These are phyloP conservation scores for Fusarium longipes DNA, from an alignment of 2,329 filamentous ascomycete species.

Conservation along the genomic window DNA sequence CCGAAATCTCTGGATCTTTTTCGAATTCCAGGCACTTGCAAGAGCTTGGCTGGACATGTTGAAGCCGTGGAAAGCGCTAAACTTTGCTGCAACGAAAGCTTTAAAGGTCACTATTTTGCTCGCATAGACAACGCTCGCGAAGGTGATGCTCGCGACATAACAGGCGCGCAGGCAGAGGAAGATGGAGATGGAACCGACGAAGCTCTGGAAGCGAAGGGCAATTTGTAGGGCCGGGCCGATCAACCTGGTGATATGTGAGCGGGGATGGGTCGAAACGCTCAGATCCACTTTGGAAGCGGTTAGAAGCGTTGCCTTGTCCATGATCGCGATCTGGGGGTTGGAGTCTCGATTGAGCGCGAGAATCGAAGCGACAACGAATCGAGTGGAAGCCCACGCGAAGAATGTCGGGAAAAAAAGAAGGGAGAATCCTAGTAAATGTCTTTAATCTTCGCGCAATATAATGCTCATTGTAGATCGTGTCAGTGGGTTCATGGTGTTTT, in stretches of 20 bases:
- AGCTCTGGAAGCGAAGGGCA: constrained; percentile 51
- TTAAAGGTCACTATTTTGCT: constrained; percentile 44
- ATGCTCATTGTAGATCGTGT: neutral
- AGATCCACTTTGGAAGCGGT: constrained; percentile 54
- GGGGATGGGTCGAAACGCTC: constrained; percentile 45
- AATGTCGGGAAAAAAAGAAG: constrained; percentile 6
- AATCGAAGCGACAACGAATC: constrained; percentile 6
- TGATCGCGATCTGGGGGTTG: constrained; percentile 36
- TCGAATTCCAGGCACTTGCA: constrained; percentile 54
- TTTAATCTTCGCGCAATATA: constrained; percentile 4
- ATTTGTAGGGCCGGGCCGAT: constrained; percentile 52
- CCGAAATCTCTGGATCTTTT: constrained; percentile 51
- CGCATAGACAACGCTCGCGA: constrained; percentile 40
- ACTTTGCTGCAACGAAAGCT: constrained; percentile 45
- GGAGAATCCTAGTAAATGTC: neutral
- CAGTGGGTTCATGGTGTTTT: constrained; percentile 32
- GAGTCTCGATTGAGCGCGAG: constrained; percentile 16
- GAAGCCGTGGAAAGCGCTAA: constrained; percentile 47
- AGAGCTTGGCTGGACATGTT: constrained; percentile 47
- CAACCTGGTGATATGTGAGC: constrained; percentile 49
- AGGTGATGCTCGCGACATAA: constrained; percentile 47
- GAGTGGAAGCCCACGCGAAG: neutral
- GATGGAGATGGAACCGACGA: constrained; percentile 48
- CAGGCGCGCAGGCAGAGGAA: constrained; percentile 50
- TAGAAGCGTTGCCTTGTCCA: constrained; percentile 55